Evolutionary conservation across 2,329 filamentous ascomycete genomes (phyloP).

Genomic region (Septoria linicola): DNA sequence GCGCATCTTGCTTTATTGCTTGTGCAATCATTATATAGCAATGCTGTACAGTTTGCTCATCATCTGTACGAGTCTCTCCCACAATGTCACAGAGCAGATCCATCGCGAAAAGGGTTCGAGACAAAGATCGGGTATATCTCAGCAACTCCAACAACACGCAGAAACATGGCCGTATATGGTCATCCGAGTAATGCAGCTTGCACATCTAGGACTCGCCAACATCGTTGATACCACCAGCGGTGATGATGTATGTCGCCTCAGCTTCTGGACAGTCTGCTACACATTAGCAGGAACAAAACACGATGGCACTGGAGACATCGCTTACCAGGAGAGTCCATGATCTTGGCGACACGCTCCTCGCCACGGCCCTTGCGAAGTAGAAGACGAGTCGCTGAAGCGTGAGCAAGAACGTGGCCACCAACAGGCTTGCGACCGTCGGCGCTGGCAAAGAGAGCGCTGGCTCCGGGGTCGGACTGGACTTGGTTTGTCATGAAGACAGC

Average conservation of each 20-base stretch:
- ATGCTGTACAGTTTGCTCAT: too few species aligned
- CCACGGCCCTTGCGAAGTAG: conserved; percentile 67
- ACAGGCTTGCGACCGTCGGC: conserved; percentile 67
- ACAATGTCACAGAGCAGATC: too few species aligned
- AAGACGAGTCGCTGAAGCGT: conserved; percentile 66
- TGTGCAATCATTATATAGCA: too few species aligned
- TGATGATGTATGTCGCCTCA: conserved; percentile 70
- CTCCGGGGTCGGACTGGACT: conserved; percentile 69
- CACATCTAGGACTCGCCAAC: conserved; percentile 57
- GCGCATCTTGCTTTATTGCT: too few species aligned
- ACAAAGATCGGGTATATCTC: not conserved
- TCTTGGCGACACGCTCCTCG: conserved; percentile 68
- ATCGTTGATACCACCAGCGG: conserved; percentile 66
- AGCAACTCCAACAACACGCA: not conserved
- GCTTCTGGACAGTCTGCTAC: conserved; percentile 63
- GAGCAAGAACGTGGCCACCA: conserved; percentile 66
- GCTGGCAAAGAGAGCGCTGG: conserved; percentile 65
- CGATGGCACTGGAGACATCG: not conserved
- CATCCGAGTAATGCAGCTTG: not conserved
- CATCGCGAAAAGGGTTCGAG: too few species aligned
- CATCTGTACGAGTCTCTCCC: too few species aligned
- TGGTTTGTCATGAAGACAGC: conserved; percentile 67
- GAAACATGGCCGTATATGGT: not conserved
- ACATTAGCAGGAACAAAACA: not conserved
- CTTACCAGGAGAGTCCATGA: conserved; percentile 64